Evolutionary conservation across 495 filamentous ascomycete species (phyloP), one percentile per base, ranked within the genome.

Genomic region (Lasiosphaeris hirsuta): DNA sequence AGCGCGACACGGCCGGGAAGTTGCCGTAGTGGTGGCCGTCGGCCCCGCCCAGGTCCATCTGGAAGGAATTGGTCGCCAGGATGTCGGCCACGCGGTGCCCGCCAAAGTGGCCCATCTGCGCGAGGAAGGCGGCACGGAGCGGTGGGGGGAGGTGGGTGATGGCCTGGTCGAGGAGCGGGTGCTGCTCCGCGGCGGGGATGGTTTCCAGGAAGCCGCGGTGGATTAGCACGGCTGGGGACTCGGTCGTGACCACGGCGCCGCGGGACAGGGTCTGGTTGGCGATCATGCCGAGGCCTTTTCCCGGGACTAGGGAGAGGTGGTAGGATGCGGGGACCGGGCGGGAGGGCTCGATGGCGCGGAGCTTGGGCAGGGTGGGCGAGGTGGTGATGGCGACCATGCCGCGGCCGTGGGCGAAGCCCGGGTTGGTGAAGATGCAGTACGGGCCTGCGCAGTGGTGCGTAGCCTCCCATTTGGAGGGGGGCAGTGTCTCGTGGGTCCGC

Each of bases 11-110:
- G 15, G 63, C 66, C 1, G 68, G 68, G 40, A 58, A 71, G 53
- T 67, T 65, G 11, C 52, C 60, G 36, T 65, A 69, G 58, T 71
- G 68, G 47, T 63, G 60, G 1, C 56, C 56, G 41, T 63, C 63
- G 1, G 44, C n/a, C 6, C 48, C 33, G 30, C 56, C 58, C 7
- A 69, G 48, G 23, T 59, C 42, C 35, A 69, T 58, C 48, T 69
- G 62, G 56, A 69, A 71, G 9, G 66, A 58, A 36, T 71, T 69
- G 15, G 64, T 66, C 10, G 62, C 50, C n/a, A 71, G 33, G 61
- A 69, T 69, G 41, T 58, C 61, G 40, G 36, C 46, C 57, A 66
- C 47, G 15, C 57, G 51, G 51, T 64, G 61, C 9, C 60, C 59
- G 44, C 56, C 54, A 11, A 57, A 49, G 47, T 61, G 56, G 18